These are phyloP conservation scores for Osmanthus fragrans DNA, from an alignment of 257 asterid genomes.

Conservation along the genomic window DNA sequence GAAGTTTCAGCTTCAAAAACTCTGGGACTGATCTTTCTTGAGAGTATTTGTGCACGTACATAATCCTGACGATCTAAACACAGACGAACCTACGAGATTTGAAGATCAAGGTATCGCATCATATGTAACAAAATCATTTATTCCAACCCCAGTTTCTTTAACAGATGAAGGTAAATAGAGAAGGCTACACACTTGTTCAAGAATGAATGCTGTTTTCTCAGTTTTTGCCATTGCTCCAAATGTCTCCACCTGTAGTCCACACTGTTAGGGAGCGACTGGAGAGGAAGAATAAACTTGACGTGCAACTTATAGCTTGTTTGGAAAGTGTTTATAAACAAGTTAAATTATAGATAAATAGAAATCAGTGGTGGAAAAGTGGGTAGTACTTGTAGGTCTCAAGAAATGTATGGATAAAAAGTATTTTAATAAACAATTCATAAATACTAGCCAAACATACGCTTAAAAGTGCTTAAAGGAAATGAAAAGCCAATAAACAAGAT, in stretches of 20 bases:
- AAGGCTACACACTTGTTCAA: conserved; percentile 71
- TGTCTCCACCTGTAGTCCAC: conserved; percentile 72
- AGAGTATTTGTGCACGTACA: conserved; percentile 96
- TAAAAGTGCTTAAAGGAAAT: too few species aligned
- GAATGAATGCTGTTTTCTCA: conserved; percentile 97
- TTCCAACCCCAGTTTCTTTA: conserved; percentile 14
- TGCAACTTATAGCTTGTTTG: neutral
- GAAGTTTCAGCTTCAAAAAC: conserved; percentile 87
- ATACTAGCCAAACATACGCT: too few species aligned
- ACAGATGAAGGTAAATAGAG: conserved; percentile 7
- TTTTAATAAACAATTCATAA: too few species aligned
- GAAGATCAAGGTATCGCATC: conserved; percentile 15
- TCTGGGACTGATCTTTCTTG: conserved; percentile 90
- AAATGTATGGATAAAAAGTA: too few species aligned
- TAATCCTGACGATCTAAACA: conserved; percentile 91
- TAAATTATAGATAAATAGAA: too few species aligned
- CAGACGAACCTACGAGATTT: conserved; percentile 69
- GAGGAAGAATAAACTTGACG: neutral
- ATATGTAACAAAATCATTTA: conserved; percentile 6
- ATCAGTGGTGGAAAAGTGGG: too few species aligned
- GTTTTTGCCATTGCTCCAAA: conserved; percentile 99
- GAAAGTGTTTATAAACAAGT: too few species aligned
- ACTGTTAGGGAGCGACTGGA: conserved; percentile 1
- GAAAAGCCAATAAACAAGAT: neutral
- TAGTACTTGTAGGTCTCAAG: too few species aligned